Evolutionary conservation across 192 early-diverging fungal species (phyloP), one percentile per base, ranked within the genome.

Genomic region (Backusella sp.): DNA sequence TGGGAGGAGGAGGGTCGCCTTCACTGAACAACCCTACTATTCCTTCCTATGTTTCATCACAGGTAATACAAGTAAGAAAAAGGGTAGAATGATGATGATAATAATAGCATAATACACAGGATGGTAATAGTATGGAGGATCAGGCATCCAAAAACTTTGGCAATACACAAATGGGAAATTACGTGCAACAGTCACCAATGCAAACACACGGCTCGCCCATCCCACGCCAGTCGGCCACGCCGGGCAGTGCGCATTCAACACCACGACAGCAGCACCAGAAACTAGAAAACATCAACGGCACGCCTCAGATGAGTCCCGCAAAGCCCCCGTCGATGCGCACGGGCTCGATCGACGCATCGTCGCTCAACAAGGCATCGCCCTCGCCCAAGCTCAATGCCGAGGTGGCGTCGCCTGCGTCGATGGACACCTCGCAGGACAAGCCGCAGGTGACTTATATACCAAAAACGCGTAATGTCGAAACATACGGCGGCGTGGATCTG

Each of bases 401-500:
- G 15, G 66, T 17, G 14, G 30, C 37, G 6, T 62, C 56, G 6
- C 32, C 68, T 15, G 23, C 37, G 15, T 53, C 73, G 0, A 82
- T 68, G 9, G 76, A 49, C 11, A 21, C 37, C 6, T n/a, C 1
- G 9, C 28, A 68, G 19, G 32, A 68, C 3, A 26, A 68, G 17
- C 36, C 34, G 21, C 34, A 66, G 17, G 32, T 86, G 30, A 77
- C 76, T 9, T 92, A 89, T 73, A 76, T 85, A 21, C 91, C 91
- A 17, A 86, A 87, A 59, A 88, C 87, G 67, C 87, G 93, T 28
- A 88, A 85, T 26, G 85, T 94, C 7, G 92, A 94, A 68, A 90
- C 92, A 6, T 92, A 88, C 73, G 94, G 94, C 37, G 94, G 94
- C 0, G 73, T 93, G 5, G 92, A 96, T 76, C 76, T 94, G 14